phyloP scores from a whole-genome alignment of 192 early-diverging fungal genomes.

The Coemansia asiatica region DNA sequence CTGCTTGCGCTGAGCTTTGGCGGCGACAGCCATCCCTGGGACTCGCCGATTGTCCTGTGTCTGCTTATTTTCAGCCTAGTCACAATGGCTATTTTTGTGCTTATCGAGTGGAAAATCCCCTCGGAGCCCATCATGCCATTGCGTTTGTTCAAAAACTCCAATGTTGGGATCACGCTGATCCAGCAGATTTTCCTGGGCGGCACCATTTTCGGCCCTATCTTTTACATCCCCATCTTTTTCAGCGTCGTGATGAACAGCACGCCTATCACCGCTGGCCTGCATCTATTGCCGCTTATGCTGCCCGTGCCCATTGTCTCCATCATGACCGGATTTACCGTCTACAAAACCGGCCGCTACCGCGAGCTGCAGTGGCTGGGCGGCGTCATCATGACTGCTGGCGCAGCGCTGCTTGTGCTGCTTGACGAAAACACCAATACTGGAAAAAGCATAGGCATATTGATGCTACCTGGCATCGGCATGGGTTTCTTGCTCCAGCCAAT shows the following conservation, averaged over 20 bases:
- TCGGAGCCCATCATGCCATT: conserved; percentile 61
- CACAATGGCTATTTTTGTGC: conserved; percentile 42
- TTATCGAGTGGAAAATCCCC: conserved; percentile 60
- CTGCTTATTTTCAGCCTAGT: conserved; percentile 56
- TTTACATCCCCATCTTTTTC: conserved; percentile 65
- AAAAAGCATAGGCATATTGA: conserved; percentile 57
- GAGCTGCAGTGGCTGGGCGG: conserved; percentile 58
- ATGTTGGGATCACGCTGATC: conserved; percentile 56
- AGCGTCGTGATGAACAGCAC: conserved; percentile 60
- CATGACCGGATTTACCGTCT: conserved; percentile 53
- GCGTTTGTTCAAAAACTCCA: conserved; percentile 56
- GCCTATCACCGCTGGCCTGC: conserved; percentile 60
- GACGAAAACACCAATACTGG: conserved; percentile 53
- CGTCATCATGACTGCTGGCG: conserved; percentile 53
- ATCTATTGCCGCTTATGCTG: conserved; percentile 64
- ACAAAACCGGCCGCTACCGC: conserved; percentile 55
- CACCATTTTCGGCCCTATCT: conserved; percentile 62
- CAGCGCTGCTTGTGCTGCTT: conserved; percentile 57
- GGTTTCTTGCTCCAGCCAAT: conserved; percentile 62
- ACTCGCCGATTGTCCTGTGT: conserved; percentile 56
- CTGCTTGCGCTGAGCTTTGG: conserved; percentile 64
- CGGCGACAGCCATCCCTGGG: conserved; percentile 63
- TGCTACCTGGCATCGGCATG: conserved; percentile 57
- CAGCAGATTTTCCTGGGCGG: conserved; percentile 58
- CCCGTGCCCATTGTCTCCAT: conserved; percentile 58